These are phyloP conservation scores for Mucor indicus DNA, from an alignment of 371 early-diverging fungal species.

Conservation along the genomic window DNA sequence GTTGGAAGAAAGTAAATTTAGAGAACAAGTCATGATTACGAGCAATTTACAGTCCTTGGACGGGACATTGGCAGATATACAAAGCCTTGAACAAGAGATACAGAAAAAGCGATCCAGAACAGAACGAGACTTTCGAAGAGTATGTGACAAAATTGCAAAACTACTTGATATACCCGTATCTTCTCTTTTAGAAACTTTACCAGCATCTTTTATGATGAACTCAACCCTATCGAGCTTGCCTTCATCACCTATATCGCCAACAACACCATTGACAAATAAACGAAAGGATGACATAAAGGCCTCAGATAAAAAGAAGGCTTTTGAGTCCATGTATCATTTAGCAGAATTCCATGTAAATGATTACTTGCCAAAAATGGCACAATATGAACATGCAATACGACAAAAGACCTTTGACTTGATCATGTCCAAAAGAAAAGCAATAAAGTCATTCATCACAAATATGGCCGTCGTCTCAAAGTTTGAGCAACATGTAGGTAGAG, in stretches of 20 bases:
- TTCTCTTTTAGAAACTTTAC: slow-evolving; percentile 8
- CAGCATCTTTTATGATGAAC: not conserved
- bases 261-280: not conserved
- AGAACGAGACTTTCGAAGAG: slow-evolving; percentile 32
- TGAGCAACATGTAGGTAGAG: slow-evolving; percentile 34
- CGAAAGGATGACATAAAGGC: not conserved
- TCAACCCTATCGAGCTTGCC: not conserved
- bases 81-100: slow-evolving; percentile 15
- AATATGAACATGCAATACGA: slow-evolving; percentile 38
- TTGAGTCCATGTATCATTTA: slow-evolving; percentile 61
- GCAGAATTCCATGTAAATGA: slow-evolving; percentile 62
- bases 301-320: slow-evolving; percentile 26
- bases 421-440: slow-evolving; percentile 26
- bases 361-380: slow-evolving; percentile 49
- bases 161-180: slow-evolving; percentile 21
- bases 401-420: slow-evolving; percentile 24
- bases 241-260: not conserved
- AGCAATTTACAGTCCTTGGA: slow-evolving; percentile 28
- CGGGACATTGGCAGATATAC: slow-evolving; percentile 24
- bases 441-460: slow-evolving; percentile 32
- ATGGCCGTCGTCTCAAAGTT: slow-evolving; percentile 44
- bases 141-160: slow-evolving; percentile 29
- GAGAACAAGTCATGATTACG: slow-evolving; percentile 18
- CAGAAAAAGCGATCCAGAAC: slow-evolving; percentile 26
- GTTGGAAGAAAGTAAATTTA: slow-evolving; percentile 20